Conservation (phyloP, 495 filamentous ascomycete genomes). For the Beverwykella pulmonaria region DNA sequence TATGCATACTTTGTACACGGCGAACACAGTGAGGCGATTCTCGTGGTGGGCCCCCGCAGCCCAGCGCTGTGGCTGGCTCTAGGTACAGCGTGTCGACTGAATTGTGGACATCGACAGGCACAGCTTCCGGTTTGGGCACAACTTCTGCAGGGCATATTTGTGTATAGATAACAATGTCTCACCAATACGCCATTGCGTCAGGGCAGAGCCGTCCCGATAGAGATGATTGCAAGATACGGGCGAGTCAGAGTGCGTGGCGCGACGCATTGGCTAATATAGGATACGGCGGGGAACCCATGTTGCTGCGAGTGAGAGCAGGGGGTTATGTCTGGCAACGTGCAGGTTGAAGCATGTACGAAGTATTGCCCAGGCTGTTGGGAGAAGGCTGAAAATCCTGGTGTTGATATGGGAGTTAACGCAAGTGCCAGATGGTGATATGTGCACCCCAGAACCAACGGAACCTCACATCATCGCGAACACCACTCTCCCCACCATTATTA, state of each 20-base stretch:
- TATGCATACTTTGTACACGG: neutral
- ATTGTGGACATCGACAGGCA: constrained; percentile 7
- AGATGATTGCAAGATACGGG: neutral
- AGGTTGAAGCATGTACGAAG: neutral
- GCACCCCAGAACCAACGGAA: neutral
- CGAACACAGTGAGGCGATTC: neutral
- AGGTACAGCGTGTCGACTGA: neutral
- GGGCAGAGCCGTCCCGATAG: neutral
- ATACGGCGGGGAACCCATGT: neutral
- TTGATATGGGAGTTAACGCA: neutral
- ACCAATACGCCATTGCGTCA: neutral
- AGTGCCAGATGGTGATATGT: neutral
- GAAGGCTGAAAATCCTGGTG: neutral
- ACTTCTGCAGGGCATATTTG: constrained; percentile 1
- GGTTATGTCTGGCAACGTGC: neutral
- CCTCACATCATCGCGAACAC: no score
- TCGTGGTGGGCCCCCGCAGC: neutral
- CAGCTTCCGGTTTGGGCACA: neutral
- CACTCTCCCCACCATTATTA: no score
- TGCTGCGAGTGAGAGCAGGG: neutral
- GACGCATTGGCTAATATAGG: constrained; percentile 17
- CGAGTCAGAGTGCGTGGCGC: neutral
- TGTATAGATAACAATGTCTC: neutral
- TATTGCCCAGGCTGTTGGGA: constrained; percentile 5
- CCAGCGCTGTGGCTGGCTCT: neutral